These are phyloP conservation scores for Astrocystis sublimbata DNA, from an alignment of 495 filamentous ascomycete genomes.

Conservation along the genomic window DNA sequence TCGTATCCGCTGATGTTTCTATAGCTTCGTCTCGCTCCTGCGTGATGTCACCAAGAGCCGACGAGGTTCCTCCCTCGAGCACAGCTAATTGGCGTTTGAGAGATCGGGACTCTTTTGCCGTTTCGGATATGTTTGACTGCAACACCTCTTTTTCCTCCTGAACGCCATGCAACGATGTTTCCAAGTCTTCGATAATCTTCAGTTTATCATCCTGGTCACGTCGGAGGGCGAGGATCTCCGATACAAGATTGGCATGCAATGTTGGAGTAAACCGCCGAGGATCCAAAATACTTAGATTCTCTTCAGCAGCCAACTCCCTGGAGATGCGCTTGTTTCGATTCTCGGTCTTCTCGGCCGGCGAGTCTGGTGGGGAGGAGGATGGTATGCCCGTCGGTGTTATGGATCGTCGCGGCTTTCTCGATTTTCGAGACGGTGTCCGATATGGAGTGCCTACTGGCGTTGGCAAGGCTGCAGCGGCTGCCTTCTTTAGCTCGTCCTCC, in stretches of 20 bases:
- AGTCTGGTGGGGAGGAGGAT: slow-evolving; percentile 63
- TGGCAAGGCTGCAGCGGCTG: slow-evolving; percentile 56
- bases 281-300: slow-evolving; percentile 77
- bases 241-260: slow-evolving; percentile 89
- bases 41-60: slow-evolving; percentile 77
- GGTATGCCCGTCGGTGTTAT: slow-evolving; percentile 59
- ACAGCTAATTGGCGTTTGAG: slow-evolving; percentile 82
- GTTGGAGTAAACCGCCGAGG: slow-evolving; percentile 92
- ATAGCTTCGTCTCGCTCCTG: slow-evolving; percentile 85
- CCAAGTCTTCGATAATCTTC: slow-evolving; percentile 79
- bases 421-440: slow-evolving; percentile 58
- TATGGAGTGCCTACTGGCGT: slow-evolving; percentile 68
- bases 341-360: slow-evolving; percentile 53
- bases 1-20: slow-evolving; percentile 70
- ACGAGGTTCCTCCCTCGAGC: slow-evolving; percentile 82
- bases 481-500: slow-evolving; percentile 54
- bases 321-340: slow-evolving; percentile 52
- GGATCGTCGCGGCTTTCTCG: slow-evolving; percentile 52
- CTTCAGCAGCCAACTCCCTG: slow-evolving; percentile 58
- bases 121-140: slow-evolving; percentile 58
- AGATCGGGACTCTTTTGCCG: slow-evolving; percentile 72
- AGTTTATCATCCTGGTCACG: slow-evolving; percentile 87
- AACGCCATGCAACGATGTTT: slow-evolving; percentile 68
- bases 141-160: slow-evolving; percentile 73
- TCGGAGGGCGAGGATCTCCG: slow-evolving; percentile 85